Evolutionary conservation across 2,329 filamentous ascomycete genomes (phyloP).

Genomic region (Coleophoma crateriformis): DNA sequence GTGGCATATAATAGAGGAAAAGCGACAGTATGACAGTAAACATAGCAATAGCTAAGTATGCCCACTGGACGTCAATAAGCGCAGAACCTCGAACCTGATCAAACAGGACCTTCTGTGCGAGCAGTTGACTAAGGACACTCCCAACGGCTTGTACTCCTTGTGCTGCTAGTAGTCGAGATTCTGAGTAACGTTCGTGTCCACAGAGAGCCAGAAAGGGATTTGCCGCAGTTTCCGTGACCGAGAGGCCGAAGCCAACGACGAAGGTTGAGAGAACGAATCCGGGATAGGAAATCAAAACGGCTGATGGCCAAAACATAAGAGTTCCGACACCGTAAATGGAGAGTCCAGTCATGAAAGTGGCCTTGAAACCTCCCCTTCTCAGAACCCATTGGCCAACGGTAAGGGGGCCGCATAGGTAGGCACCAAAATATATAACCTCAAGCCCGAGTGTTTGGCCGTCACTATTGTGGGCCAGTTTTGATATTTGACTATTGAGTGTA

Average conservation of each 20-base stretch:
- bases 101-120: slow-evolving; percentile 74
- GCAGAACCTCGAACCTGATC: slow-evolving; percentile 46
- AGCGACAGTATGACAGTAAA: slow-evolving; percentile 67
- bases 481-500: slow-evolving; percentile 69
- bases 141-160: slow-evolving; percentile 75
- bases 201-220: slow-evolving; percentile 71
- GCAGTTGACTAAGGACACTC: slow-evolving; percentile 64
- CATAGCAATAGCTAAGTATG: slow-evolving; percentile 74
- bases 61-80: slow-evolving; percentile 75
- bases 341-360: slow-evolving; percentile 73
- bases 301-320: slow-evolving; percentile 83
- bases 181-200: slow-evolving; percentile 66
- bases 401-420: slow-evolving; percentile 65
- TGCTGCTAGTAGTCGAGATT: slow-evolving; percentile 69
- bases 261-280: slow-evolving; percentile 73
- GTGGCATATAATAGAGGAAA: slow-evolving; percentile 63
- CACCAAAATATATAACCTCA: slow-evolving; percentile 66
- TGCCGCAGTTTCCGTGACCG: slow-evolving; percentile 73
- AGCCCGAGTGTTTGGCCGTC: slow-evolving; percentile 59
- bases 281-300: slow-evolving; percentile 66
- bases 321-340: slow-evolving; percentile 70
- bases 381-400: slow-evolving; percentile 67
- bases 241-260: slow-evolving; percentile 71
- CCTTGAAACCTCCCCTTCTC: slow-evolving; percentile 68
- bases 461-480: slow-evolving; percentile 50